Conservation (phyloP, 2,329 filamentous ascomycete species). For the Canariomyces notabilis region DNA sequence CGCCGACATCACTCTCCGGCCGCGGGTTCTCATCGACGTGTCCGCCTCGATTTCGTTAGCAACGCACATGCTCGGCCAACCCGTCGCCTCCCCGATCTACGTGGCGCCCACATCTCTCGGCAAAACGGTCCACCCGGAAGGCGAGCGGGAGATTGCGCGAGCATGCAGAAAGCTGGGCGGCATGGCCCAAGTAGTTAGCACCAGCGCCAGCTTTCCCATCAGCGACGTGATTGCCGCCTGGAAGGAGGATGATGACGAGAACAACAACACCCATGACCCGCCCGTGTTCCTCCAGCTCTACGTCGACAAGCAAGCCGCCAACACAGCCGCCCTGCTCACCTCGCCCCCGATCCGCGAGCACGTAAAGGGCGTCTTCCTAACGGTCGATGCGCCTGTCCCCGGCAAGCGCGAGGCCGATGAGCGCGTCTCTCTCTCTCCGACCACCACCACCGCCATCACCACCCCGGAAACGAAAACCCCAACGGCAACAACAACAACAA, state of each 20-base stretch:
- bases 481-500: conserved; percentile 20
- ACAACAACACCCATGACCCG: neutral
- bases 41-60: conserved; percentile 40
- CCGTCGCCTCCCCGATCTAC: conserved; percentile 54
- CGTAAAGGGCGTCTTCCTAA: conserved; percentile 52
- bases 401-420: conserved; percentile 47
- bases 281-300: conserved; percentile 57
- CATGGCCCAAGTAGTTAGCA: conserved; percentile 57
- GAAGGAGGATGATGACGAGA: conserved; percentile 14
- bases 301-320: conserved; percentile 50
- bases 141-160: conserved; percentile 54
- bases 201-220: conserved; percentile 55
- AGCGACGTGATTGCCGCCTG: conserved; percentile 44
- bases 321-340: conserved; percentile 45
- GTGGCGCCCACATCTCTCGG: conserved; percentile 62
- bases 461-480: too few relatives aligned
- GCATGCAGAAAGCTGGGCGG: conserved; percentile 44
- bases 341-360: conserved; percentile 40
- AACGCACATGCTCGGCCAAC: conserved; percentile 51
- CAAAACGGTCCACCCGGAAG: conserved; percentile 56
- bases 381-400: conserved; percentile 52
- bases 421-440: conserved; percentile 28
- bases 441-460: neutral
- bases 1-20: conserved; percentile 53
- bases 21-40: conserved; percentile 54